Evolutionary conservation across 352 stramenopile species (phyloP).

Genomic region (Plasmopara muralis): DNA sequence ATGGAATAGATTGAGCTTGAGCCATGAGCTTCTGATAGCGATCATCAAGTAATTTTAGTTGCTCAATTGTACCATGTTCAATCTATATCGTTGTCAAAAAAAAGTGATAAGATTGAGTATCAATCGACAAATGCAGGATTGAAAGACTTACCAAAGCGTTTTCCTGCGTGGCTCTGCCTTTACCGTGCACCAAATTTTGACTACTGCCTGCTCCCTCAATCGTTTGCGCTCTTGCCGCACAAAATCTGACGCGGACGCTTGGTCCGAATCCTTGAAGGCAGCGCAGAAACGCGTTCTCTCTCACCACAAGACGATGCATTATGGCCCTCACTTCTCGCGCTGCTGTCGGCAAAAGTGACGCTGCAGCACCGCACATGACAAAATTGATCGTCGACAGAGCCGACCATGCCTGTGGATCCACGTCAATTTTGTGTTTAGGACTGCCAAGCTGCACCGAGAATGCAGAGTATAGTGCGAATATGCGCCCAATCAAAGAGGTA

Average conservation of each 20-base stretch:
- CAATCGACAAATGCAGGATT: neutral
- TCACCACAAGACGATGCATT: conserved; percentile 32
- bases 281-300: conserved; percentile 60
- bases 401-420: conserved; percentile 39
- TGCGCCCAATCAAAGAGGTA: conserved; percentile 28
- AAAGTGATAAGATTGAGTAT: neutral
- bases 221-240: neutral
- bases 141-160: conserved; percentile 13
- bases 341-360: conserved; percentile 19
- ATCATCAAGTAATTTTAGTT: conserved; percentile 14
- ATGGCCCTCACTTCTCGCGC: conserved; percentile 40
- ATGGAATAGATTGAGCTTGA: conserved; percentile 9
- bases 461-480: conserved; percentile 59
- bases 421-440: conserved; percentile 60
- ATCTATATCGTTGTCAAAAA: conserved; percentile 11
- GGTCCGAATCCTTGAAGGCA: conserved; percentile 45
- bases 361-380: conserved; percentile 19
- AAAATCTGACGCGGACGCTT: conserved; percentile 6
- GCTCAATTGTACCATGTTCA: conserved; percentile 14
- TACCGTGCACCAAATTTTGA: conserved; percentile 3
- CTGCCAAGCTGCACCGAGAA: conserved; percentile 51
- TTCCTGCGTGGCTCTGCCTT: conserved; percentile 3
- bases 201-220: neutral
- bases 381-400: conserved; percentile 34
- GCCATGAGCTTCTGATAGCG: conserved; percentile 23